Evolutionary conservation across 2,329 filamentous ascomycete genomes (phyloP).

Genomic region (Xylaria sp.): DNA sequence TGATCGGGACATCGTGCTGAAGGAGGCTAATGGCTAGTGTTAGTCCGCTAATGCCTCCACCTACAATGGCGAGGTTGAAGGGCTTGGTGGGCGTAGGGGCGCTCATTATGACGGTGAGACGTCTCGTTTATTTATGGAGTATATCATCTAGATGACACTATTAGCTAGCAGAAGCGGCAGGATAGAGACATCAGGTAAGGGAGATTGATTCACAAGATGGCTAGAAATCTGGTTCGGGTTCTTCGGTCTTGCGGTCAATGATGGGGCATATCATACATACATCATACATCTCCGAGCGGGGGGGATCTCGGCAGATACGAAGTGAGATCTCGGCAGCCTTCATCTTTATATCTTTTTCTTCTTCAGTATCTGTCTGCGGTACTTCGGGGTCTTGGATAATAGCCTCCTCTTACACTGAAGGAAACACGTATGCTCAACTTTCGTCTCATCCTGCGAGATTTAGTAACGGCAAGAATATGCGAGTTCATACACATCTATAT

Average conservation of each 20-base stretch:
- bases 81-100: conserved; percentile 34
- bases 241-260: background rate
- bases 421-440: background rate
- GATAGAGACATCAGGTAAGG: background rate
- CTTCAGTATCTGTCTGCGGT: background rate
- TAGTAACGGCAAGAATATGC: background rate
- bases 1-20: conserved; percentile 48
- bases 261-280: background rate
- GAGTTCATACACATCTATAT: background rate
- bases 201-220: background rate
- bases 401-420: background rate
- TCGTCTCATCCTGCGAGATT: background rate
- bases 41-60: conserved; percentile 55
- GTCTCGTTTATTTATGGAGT: background rate
- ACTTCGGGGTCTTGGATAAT: background rate
- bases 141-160: background rate
- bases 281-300: background rate
- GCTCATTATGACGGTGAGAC: conserved; percentile 13
- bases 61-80: conserved; percentile 54
- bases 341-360: background rate
- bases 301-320: conserved; percentile 9
- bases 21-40: conserved; percentile 51
- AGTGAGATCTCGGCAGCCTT: conserved; percentile 3
- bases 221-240: background rate
- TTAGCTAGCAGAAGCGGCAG: background rate